These are phyloP conservation scores for Scleromitrula shiraiana DNA, from an alignment of 2,329 filamentous ascomycete species.

Conservation along the genomic window DNA sequence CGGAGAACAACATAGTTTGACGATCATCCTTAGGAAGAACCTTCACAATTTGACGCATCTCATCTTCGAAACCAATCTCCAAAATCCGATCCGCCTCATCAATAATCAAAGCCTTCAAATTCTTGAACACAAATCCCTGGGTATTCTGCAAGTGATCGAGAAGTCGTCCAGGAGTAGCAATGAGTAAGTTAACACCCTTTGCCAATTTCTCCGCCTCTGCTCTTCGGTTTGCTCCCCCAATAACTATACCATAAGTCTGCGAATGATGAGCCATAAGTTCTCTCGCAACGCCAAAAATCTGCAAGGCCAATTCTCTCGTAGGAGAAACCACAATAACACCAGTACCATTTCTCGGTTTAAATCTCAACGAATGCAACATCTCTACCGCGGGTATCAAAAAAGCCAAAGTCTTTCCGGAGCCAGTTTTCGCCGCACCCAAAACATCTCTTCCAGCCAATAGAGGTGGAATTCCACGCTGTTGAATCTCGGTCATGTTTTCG, in stretches of 20 bases:
- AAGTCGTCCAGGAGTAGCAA: conserved; percentile 86
- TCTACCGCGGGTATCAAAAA: conserved; percentile 93
- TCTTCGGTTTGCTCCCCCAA: conserved; percentile 84
- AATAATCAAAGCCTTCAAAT: conserved; percentile 84
- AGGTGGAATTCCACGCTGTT: conserved; percentile 78
- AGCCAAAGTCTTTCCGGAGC: conserved; percentile 88
- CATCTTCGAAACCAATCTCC: conserved; percentile 96
- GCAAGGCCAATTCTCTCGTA: conserved; percentile 85
- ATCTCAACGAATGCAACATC: conserved; percentile 81
- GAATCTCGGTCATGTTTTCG: conserved; percentile 91
- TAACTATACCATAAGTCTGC: conserved; percentile 93
- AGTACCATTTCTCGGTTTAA: conserved; percentile 91
- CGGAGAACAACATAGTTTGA: conserved; percentile 97
- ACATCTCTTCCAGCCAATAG: conserved; percentile 85
- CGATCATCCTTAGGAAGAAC: conserved; percentile 80
- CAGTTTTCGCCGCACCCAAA: conserved; percentile 90
- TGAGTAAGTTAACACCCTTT: conserved; percentile 90
- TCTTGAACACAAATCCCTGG: conserved; percentile 82
- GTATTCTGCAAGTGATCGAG: conserved; percentile 94
- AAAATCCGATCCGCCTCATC: conserved; percentile 96
- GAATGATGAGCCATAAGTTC: conserved; percentile 91
- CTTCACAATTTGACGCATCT: conserved; percentile 95
- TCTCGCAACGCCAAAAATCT: conserved; percentile 91
- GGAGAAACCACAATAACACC: conserved; percentile 90
- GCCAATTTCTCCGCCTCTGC: conserved; percentile 90